Evolutionary conservation across 2,329 filamentous ascomycete genomes (phyloP).

Genomic region (Emmonsia crescens): DNA sequence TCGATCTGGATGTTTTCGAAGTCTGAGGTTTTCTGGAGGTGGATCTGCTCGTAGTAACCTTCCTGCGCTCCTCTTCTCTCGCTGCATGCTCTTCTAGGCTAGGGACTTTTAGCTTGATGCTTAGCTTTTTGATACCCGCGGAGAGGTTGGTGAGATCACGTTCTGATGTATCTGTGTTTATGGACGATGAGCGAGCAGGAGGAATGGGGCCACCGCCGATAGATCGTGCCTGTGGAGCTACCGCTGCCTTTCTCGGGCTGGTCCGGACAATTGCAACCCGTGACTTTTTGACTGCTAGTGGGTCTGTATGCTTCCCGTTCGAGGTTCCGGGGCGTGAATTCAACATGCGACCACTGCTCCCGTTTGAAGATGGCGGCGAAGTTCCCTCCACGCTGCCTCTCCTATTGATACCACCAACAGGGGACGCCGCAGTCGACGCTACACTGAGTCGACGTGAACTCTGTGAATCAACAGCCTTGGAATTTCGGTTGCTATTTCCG

Average conservation of each 20-base stretch:
- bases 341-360: neutral
- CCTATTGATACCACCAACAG: slow-evolving; percentile 3
- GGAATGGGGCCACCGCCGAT: neutral
- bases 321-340: slow-evolving; percentile 15
- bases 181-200: slow-evolving; percentile 4
- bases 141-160: slow-evolving; percentile 41
- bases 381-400: neutral
- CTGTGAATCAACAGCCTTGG: slow-evolving; percentile 4
- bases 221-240: slow-evolving; percentile 22
- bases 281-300: slow-evolving; percentile 47
- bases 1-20: slow-evolving; percentile 24
- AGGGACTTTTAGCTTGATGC: slow-evolving; percentile 48
- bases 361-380: slow-evolving; percentile 1
- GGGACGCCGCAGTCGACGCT: slow-evolving; percentile 18
- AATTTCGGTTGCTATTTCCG: slow-evolving; percentile 12
- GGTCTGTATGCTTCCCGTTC: slow-evolving; percentile 19
- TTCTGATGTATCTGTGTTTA: slow-evolving; percentile 15
- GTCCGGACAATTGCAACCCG: slow-evolving; percentile 36
- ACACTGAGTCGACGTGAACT: slow-evolving; percentile 22
- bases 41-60: slow-evolving; percentile 15
- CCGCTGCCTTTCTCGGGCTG: slow-evolving; percentile 29
- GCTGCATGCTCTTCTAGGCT: slow-evolving; percentile 47
- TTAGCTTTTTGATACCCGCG: slow-evolving; percentile 42
- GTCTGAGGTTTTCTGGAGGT: slow-evolving; percentile 16
- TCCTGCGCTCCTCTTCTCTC: slow-evolving; percentile 37